Conservation (phyloP, 148 eudicot species). For the Vaccinium corymbosum region DNA sequence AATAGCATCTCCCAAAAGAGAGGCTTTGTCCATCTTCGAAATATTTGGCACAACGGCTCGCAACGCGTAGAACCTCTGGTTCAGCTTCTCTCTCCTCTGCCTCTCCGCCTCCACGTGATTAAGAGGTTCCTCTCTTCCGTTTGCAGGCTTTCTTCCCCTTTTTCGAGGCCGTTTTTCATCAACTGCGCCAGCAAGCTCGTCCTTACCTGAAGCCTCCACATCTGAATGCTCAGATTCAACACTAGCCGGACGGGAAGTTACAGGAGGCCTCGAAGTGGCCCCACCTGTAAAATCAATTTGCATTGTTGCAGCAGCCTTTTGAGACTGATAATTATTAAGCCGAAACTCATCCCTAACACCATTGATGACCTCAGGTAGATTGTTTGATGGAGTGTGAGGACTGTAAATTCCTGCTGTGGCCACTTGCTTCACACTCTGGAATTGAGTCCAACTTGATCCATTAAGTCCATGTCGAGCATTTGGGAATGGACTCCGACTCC, state of each 20-base stretch:
- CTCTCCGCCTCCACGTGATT: constrained; percentile 97
- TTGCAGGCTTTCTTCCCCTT: constrained; percentile 63
- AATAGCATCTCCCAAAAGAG: constrained; percentile 86
- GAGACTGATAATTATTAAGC: constrained; percentile 37
- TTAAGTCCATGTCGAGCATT: constrained; percentile 42
- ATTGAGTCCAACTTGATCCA: constrained; percentile 39
- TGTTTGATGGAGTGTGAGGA: constrained; percentile 34
- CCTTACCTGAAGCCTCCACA: constrained; percentile 51
- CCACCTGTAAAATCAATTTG: constrained; percentile 67
- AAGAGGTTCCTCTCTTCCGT: constrained; percentile 65
- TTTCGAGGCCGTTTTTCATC: constrained; percentile 59
- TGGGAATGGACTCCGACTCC: constrained; percentile 35
- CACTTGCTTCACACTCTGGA: constrained; percentile 35
- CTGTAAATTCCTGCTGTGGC: constrained; percentile 30
- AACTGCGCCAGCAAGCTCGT: constrained; percentile 26
- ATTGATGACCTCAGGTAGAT: constrained; percentile 30
- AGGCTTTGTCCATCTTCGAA: constrained; percentile 96
- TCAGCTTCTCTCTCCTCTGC: constrained; percentile 80
- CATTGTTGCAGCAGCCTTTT: constrained; percentile 44
- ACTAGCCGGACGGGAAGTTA: constrained; percentile 32
- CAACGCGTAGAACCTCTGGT: constrained; percentile 83
- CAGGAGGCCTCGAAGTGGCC: constrained; percentile 44
- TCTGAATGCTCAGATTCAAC: constrained; percentile 65
- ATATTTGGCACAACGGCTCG: constrained; percentile 94
- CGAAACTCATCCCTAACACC: constrained; percentile 49